Base-by-base conservation (phyloP, 2,329 filamentous ascomycete genomes). In the Xylariales sp. region DNA sequence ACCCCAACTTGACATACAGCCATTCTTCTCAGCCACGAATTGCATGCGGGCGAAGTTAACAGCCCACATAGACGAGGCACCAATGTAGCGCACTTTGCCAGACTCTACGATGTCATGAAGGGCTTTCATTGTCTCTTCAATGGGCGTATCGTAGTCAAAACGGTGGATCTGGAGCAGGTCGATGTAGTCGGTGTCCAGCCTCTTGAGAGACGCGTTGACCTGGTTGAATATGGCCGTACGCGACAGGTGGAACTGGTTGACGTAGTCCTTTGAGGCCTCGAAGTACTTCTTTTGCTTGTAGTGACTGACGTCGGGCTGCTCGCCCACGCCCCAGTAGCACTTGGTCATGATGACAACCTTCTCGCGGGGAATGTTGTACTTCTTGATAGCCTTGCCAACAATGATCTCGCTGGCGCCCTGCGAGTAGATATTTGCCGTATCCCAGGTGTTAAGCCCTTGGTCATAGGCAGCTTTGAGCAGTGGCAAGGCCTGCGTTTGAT, bases 371-470 rank as follows among this genome's bases (percentile, higher is more conserved):
- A 87, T 83, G 29, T 70, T 63, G 65, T 78, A 85, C 41, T 78
- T 64, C 52, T 76, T 76, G 40, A 86, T 61, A 3, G 82, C 81
- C 55, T 81, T 82, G 41, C 70, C 82, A 43, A 88, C 72, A 49
- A 88, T 76, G 40, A 69, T 61, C 57, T 88, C 83, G 10, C 74
- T 81, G 4, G 56, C 59, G 15, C 83, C 83, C 54, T 85, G 77
- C 13, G 70, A 77, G 62, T 81, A 80, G 34, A 70, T 60, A 46
- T 81, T 75, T 20, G 76, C 75, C 36, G 70, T 74, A 43, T 65
- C 62, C 62, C 62, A 65, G 3, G 78, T 83, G 44, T 81, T 83
- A 39, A 84, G 63, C 8, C 80, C 80, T 4, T 60, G 59, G 40
- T 83, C 76, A 49, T 78, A 83, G 3, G 80, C 80, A 11, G 76